Conservation (phyloP, 2,329 filamentous ascomycete genomes). For the Aspergillus sclerotialis region DNA sequence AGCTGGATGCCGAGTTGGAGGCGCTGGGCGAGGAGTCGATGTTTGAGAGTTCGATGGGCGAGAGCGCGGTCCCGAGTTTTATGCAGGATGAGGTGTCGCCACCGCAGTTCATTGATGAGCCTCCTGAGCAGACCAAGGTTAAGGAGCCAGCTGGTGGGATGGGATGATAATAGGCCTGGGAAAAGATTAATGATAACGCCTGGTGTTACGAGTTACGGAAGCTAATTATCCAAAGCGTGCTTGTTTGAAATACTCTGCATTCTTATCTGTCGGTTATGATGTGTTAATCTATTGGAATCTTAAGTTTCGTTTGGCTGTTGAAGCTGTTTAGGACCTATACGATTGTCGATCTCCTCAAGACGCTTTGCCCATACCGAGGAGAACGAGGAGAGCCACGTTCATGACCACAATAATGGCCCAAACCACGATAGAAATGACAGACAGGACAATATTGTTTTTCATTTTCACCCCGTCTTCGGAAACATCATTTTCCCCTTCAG, state of each 20-base stretch:
- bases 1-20: constrained; percentile 93
- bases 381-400: constrained; percentile 70
- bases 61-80: constrained; percentile 68
- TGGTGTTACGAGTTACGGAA: constrained; percentile 1
- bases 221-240: constrained; percentile 1
- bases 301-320: no score
- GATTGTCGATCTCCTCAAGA: constrained; percentile 6
- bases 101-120: constrained; percentile 85
- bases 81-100: constrained; percentile 80
- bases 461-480: constrained; percentile 47
- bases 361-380: constrained; percentile 51
- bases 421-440: constrained; percentile 52
- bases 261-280: background rate
- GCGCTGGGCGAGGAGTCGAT: constrained; percentile 91
- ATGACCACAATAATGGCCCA: constrained; percentile 70
- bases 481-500: constrained; percentile 20
- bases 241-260: background rate
- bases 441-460: constrained; percentile 64
- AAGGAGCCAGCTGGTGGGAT: constrained; percentile 64
- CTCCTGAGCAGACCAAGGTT: constrained; percentile 67
- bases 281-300: no score
- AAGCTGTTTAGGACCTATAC: no score
- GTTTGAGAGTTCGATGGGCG: constrained; percentile 61
- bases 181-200: background rate
- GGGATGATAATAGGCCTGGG: constrained; percentile 13